phyloP scores from a whole-genome alignment of 345 rosid species.

The Lepidium didymum region DNA sequence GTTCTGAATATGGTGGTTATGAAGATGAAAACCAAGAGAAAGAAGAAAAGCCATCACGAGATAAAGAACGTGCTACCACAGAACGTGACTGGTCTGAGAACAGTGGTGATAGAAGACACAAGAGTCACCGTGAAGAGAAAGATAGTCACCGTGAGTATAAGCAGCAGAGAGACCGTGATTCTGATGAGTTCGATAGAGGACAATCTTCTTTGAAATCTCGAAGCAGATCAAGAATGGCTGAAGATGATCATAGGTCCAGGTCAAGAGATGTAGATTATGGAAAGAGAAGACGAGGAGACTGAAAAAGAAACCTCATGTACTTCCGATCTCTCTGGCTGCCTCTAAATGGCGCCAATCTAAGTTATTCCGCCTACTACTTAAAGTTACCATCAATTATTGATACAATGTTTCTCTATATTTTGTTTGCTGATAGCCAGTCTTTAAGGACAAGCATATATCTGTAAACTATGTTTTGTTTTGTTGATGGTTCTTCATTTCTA shows the following conservation, averaged over 20 bases:
- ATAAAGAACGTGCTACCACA: conserved; percentile 48
- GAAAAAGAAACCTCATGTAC: neutral
- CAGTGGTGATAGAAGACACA: conserved; percentile 56
- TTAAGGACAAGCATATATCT: conserved; percentile 19
- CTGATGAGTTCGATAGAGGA: conserved; percentile 64
- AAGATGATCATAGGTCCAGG: conserved; percentile 61
- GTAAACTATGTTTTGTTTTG: conserved; percentile 18
- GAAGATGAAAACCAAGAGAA: conserved; percentile 74
- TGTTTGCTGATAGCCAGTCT: conserved; percentile 13
- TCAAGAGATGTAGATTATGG: conserved; percentile 74
- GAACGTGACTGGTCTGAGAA: conserved; percentile 73
- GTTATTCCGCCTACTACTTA: conserved; percentile 2
- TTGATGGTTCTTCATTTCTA: conserved; percentile 5
- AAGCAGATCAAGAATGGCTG: conserved; percentile 59
- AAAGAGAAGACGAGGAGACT: conserved; percentile 57
- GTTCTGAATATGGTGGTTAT: conserved; percentile 69
- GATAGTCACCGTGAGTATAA: conserved; percentile 54
- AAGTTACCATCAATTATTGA: conserved; percentile 14
- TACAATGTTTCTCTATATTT: conserved; percentile 16
- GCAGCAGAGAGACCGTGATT: conserved; percentile 62
- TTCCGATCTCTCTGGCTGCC: neutral
- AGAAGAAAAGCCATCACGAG: conserved; percentile 51
- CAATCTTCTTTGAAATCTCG: conserved; percentile 61
- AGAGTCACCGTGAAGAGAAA: conserved; percentile 62
- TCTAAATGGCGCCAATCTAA: neutral